These are phyloP conservation scores for Leucocoprinus birnbaumii DNA, from an alignment of 768 basidiomycete genomes.

Conservation along the genomic window DNA sequence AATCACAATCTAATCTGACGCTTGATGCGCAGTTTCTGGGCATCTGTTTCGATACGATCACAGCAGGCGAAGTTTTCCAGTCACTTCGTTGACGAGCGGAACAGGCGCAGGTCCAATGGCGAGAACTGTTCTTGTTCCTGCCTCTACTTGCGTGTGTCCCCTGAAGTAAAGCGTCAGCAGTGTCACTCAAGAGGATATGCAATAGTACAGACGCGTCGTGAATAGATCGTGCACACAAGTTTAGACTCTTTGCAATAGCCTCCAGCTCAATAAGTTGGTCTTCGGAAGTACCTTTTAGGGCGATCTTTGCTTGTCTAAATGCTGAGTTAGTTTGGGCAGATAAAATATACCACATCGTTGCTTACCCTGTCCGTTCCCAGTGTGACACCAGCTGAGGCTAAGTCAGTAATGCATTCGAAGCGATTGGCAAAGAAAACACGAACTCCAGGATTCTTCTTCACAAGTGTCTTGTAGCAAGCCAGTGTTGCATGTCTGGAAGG, in stretches of 20 bases:
- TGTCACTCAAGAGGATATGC: neutral
- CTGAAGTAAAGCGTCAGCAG: conserved; percentile 39
- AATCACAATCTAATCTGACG: neutral
- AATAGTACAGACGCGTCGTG: conserved; percentile 67
- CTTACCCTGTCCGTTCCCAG: conserved; percentile 88
- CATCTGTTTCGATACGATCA: conserved; percentile 22
- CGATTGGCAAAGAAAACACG: neutral
- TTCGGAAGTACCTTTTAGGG: conserved; percentile 76
- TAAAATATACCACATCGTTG: neutral
- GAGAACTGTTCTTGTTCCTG: conserved; percentile 83
- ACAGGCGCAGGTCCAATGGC: conserved; percentile 93
- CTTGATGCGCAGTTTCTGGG: neutral
- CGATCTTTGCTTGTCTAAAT: conserved; percentile 91
- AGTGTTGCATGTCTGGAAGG: conserved; percentile 81
- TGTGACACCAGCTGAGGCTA: conserved; percentile 54
- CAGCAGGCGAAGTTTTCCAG: conserved; percentile 73
- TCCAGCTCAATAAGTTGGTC: conserved; percentile 85
- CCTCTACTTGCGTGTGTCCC: conserved; percentile 80
- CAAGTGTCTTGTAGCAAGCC: conserved; percentile 87
- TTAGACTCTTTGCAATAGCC: conserved; percentile 82
- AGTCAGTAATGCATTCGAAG: conserved; percentile 22
- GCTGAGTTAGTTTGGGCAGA: neutral
- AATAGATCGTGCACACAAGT: conserved; percentile 88
- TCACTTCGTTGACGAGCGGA: conserved; percentile 77
- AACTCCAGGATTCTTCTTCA: conserved; percentile 63